These are phyloP conservation scores for Boletus patriciae DNA, from an alignment of 768 basidiomycete species.

Conservation along the genomic window DNA sequence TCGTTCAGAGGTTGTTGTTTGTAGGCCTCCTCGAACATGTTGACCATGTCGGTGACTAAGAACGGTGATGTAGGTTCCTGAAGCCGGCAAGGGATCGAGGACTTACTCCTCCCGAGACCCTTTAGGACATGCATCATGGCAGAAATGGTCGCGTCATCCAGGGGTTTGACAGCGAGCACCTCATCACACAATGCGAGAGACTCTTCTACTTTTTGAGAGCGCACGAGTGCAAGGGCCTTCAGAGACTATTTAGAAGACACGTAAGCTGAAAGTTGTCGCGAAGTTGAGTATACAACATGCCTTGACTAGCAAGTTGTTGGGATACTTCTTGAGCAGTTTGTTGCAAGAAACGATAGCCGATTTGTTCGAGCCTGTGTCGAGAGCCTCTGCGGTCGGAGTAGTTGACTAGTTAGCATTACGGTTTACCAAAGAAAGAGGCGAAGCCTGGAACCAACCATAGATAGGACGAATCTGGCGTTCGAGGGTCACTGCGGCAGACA, in stretches of 20 bases:
- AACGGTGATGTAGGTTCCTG: background rate
- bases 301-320: constrained; percentile 70
- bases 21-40: constrained; percentile 85
- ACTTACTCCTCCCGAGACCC: constrained; percentile 67
- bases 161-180: constrained; percentile 69
- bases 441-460: constrained; percentile 56
- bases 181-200: constrained; percentile 77
- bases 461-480: constrained; percentile 86
- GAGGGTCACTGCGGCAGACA: constrained; percentile 55
- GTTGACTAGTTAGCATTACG: constrained; percentile 1
- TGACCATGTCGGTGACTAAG: constrained; percentile 72
- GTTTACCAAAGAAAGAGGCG: background rate
- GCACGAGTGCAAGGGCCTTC: constrained; percentile 81
- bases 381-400: constrained; percentile 55
- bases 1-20: constrained; percentile 80
- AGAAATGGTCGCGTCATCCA: constrained; percentile 69
- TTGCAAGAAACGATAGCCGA: constrained; percentile 83
- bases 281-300: constrained; percentile 32
- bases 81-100: background rate
- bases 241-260: constrained; percentile 53
- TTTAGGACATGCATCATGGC: constrained; percentile 85
- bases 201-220: constrained; percentile 84
- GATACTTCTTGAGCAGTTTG: constrained; percentile 85
- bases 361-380: constrained; percentile 86
- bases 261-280: constrained; percentile 1